A percentile compares a stretch with the other conserved stretches of the same genome.
Evolutionary conservation across 306 rosid genomes (phyloP).

Genomic region (Mimosa bimucronata): DNA sequence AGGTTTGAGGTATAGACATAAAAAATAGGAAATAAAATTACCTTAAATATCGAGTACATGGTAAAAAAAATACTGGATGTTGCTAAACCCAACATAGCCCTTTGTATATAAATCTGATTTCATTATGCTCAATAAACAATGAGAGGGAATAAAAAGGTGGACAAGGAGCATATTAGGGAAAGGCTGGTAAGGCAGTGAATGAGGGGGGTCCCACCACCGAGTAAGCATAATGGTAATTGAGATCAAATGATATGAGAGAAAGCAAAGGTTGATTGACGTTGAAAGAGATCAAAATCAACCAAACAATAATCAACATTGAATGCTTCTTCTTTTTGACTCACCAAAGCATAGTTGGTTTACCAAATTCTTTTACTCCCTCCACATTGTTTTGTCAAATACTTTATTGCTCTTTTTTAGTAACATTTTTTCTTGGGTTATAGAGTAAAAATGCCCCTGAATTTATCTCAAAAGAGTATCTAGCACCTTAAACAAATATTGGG

Average conservation of each 20-base stretch:
- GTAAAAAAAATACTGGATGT: too few relatives aligned
- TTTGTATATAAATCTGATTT: neutral
- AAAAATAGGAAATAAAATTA: too few relatives aligned
- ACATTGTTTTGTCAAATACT: neutral
- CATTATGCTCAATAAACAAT: neutral
- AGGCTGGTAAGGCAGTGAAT: slow-evolving; percentile 50
- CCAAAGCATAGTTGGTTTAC: slow-evolving; percentile 38
- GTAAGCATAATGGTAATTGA: slow-evolving; percentile 52
- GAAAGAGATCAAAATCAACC: slow-evolving; percentile 31
- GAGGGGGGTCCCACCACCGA: slow-evolving; percentile 67
- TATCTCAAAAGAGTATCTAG: too few relatives aligned
- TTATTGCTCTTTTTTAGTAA: neutral
- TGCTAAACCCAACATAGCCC: too few relatives aligned
- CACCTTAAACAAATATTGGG: too few relatives aligned
- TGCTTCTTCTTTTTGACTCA: slow-evolving; percentile 50
- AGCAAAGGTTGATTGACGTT: slow-evolving; percentile 40
- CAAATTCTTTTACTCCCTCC: slow-evolving; percentile 24
- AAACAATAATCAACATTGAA: slow-evolving; percentile 26
- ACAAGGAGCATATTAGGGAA: slow-evolving; percentile 75
- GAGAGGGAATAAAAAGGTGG: slow-evolving; percentile 48
- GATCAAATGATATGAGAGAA: slow-evolving; percentile 44
- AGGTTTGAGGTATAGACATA: too few relatives aligned
- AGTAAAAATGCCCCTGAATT: too few relatives aligned
- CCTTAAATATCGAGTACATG: too few relatives aligned
- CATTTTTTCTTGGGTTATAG: too few relatives aligned